Evolutionary conservation across 495 filamentous ascomycete genomes (phyloP).

Genomic region (Aspergillus diversus): DNA sequence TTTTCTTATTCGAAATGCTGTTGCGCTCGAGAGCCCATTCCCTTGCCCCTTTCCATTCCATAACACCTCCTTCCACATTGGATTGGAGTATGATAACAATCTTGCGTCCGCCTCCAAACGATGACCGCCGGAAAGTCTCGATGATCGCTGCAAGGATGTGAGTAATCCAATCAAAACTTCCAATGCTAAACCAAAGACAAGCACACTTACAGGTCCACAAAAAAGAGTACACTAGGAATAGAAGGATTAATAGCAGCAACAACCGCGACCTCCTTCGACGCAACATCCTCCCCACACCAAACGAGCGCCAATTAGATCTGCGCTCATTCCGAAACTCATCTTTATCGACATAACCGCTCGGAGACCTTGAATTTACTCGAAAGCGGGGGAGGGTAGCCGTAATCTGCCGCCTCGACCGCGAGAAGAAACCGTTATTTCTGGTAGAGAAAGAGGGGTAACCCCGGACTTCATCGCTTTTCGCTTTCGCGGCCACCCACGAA

Average conservation of each 20-base stretch:
- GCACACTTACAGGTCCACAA: constrained; percentile 51
- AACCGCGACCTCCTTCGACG: constrained; percentile 63
- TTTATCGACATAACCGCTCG: constrained; percentile 67
- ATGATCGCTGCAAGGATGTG: constrained; percentile 32
- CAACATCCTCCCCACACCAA: constrained; percentile 43
- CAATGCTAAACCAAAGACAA: neutral
- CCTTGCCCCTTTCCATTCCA: constrained; percentile 97
- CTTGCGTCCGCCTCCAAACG: constrained; percentile 82
- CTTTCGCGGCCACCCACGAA: constrained; percentile 75
- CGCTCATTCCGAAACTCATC: constrained; percentile 74
- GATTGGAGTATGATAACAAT: constrained; percentile 93
- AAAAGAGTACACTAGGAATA: constrained; percentile 66
- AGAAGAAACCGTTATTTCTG: constrained; percentile 79
- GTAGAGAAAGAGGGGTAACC: constrained; percentile 83
- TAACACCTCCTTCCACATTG: constrained; percentile 94
- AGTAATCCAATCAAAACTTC: neutral
- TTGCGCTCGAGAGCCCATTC: constrained; percentile 99
- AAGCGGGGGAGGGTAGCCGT: constrained; percentile 78
- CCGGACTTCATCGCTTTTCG: constrained; percentile 74
- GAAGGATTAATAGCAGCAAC: constrained; percentile 59
- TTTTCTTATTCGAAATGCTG: constrained; percentile 91
- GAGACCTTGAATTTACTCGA: constrained; percentile 31
- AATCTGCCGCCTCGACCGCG: constrained; percentile 73
- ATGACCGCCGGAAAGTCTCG: constrained; percentile 56
- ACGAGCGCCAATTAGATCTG: constrained; percentile 37